A percentile compares a stretch with the other conserved stretches of the same genome.
Conservation (phyloP, 176 grass and related monocot genomes). For the Phyllostachys edulis region DNA sequence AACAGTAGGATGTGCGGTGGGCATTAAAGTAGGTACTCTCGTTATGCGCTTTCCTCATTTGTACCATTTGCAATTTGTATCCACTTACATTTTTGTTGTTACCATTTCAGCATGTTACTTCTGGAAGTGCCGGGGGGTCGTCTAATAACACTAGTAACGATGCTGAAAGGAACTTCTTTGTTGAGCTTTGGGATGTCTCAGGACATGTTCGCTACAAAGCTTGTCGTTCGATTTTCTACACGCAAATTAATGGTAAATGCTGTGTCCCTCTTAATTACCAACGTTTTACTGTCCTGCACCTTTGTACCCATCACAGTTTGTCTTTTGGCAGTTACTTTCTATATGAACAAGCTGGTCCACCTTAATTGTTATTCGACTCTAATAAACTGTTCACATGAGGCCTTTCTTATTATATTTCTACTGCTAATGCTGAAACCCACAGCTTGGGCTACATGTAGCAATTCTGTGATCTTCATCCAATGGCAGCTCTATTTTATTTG, state of each 20-base stretch:
- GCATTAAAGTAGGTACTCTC: conserved; percentile 56
- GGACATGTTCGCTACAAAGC: conserved; percentile 91
- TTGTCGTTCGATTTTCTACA: conserved; percentile 85
- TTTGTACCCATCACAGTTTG: background rate
- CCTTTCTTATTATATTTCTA: background rate
- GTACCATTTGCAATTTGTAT: conserved; percentile 12
- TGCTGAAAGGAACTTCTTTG: conserved; percentile 82
- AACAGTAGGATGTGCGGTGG: conserved; percentile 75
- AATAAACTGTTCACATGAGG: background rate
- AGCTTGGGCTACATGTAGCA: background rate
- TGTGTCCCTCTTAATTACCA: background rate
- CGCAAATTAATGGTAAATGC: conserved; percentile 77
- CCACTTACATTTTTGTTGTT: conserved; percentile 34
- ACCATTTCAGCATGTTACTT: conserved; percentile 81
- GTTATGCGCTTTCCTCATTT: conserved; percentile 8
- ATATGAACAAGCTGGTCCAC: background rate
- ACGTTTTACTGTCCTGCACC: background rate
- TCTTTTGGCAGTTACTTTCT: background rate
- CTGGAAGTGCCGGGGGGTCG: conserved; percentile 66
- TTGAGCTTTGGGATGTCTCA: conserved; percentile 95
- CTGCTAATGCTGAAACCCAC: background rate
- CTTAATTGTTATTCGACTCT: background rate
- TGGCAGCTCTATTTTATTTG: conserved; percentile 25
- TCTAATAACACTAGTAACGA: conserved; percentile 66
- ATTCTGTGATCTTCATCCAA: background rate